Base-by-base conservation (phyloP, 176 grass and related monocot genomes). In the Oropetium thomaeum region DNA sequence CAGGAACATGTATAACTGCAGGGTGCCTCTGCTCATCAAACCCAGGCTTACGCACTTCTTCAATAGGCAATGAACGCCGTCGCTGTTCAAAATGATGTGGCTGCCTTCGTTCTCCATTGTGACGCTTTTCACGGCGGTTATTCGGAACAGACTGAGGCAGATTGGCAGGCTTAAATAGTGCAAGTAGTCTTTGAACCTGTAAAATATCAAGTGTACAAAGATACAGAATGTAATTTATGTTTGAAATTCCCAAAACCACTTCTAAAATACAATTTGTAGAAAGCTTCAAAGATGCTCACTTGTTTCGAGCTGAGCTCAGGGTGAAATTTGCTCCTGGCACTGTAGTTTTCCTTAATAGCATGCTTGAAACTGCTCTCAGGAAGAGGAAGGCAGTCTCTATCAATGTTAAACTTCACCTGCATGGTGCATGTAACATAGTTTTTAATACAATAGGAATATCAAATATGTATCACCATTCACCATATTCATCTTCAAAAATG, bases 281-380 rank as follows among this genome's bases (percentile, higher is more conserved):
- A 27, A 59, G 26, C 14, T 15, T 59, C 26, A 27, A 53, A 67
- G 53, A 78, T 2, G 27, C 76, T 70, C 43, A 90, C 91, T 84
- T 93, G 87, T 83, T 40, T 85, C 69, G 91, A 51, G 25, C 67
- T 93, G 23, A 93, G 85, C 71, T 88, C 75, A 4, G 84, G 74
- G 55, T 81, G 66, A 58, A 93, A 93, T 44, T 90, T 93, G 23
- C 75, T 59, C 82, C 22, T 88, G 51, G 87, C 52, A 61, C 32
- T 51, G 65, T 93, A 93, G 49, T 93, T 93, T 68, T 93, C 91
- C 68, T 73, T 77, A 51, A 93, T 93, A 53, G 87, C 91, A 66
- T 85, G 79, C 57, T 88, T 93, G 69, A 93, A 82, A 62, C 75
- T 80, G 77, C 35, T 83, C 79, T 93, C 91, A 19, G 65, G 61